Evolutionary conservation across 169 alveolate species (phyloP).

Genomic region (Eimeria sp.): DNA sequence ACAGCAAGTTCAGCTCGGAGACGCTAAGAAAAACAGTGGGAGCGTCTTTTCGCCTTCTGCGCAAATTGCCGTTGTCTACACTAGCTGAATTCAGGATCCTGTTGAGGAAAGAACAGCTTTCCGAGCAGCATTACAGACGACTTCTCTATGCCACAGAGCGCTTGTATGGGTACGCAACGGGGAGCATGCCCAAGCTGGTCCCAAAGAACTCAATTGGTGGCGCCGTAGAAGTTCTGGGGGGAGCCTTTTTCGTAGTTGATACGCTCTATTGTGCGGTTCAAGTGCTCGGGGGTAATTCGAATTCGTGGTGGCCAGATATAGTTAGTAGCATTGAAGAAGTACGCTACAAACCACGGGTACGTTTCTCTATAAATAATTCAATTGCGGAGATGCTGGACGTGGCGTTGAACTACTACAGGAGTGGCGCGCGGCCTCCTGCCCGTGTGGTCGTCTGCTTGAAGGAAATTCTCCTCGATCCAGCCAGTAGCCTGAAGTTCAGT

Average conservation of each 20-base stretch:
- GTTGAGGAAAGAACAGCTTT: background rate
- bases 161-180: background rate
- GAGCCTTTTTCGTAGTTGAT: background rate
- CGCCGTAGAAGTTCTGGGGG: background rate
- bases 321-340: background rate
- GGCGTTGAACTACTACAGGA: slow-evolving; percentile 12
- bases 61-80: background rate
- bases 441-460: background rate
- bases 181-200: background rate
- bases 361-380: background rate
- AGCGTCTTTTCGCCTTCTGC: background rate
- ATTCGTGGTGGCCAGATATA: background rate
- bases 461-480: background rate
- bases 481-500: background rate
- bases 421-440: slow-evolving; percentile 11
- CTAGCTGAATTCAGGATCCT: background rate
- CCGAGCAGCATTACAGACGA: no score
- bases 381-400: background rate
- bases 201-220: background rate
- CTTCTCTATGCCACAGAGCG: slow-evolving; percentile 6
- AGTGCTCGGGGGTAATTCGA: slow-evolving; percentile 12
- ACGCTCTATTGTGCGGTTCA: slow-evolving; percentile 35
- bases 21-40: background rate
- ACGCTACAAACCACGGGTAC: background rate
- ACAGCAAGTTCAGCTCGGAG: background rate